These are phyloP conservation scores for Chytriomyces sp. DNA, from an alignment of 192 early-diverging fungal species.

Conservation along the genomic window DNA sequence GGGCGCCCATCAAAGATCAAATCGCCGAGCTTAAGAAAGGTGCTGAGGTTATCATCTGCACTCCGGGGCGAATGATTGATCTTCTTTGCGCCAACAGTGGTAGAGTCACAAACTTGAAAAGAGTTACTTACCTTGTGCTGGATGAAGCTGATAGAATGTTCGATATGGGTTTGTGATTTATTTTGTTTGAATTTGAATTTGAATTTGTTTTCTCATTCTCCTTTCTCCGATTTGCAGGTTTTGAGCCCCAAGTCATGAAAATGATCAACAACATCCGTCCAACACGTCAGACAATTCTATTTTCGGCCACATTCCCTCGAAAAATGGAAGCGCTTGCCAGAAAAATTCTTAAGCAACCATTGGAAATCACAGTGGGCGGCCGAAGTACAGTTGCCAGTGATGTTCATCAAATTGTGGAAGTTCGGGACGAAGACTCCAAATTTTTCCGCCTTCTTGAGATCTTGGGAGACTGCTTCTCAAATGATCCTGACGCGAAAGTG, in stretches of 20 bases:
- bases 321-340: slow-evolving; percentile 95
- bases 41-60: slow-evolving; percentile 84
- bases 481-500: slow-evolving; percentile 70
- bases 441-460: slow-evolving; percentile 87
- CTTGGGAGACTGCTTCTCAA: slow-evolving; percentile 78
- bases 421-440: slow-evolving; percentile 83
- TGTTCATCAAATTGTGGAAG: slow-evolving; percentile 89
- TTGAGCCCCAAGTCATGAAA: slow-evolving; percentile 96
- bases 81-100: slow-evolving; percentile 88
- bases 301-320: slow-evolving; percentile 94
- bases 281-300: slow-evolving; percentile 84
- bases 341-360: slow-evolving; percentile 86
- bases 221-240: slow-evolving; percentile 79
- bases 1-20: slow-evolving; percentile 77
- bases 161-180: slow-evolving; percentile 77
- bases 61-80: slow-evolving; percentile 94
- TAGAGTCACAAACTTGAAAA: slow-evolving; percentile 72
- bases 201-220: slow-evolving; percentile 14
- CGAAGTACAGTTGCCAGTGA: slow-evolving; percentile 86
- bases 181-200: slow-evolving; percentile 77
- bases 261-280: slow-evolving; percentile 93
- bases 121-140: slow-evolving; percentile 93
- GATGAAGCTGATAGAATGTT: slow-evolving; percentile 98
- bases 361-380: slow-evolving; percentile 96
- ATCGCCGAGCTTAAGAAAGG: slow-evolving; percentile 55